Conservation (phyloP, 768 basidiomycete species). For the Strobilomyces dryophilus region DNA sequence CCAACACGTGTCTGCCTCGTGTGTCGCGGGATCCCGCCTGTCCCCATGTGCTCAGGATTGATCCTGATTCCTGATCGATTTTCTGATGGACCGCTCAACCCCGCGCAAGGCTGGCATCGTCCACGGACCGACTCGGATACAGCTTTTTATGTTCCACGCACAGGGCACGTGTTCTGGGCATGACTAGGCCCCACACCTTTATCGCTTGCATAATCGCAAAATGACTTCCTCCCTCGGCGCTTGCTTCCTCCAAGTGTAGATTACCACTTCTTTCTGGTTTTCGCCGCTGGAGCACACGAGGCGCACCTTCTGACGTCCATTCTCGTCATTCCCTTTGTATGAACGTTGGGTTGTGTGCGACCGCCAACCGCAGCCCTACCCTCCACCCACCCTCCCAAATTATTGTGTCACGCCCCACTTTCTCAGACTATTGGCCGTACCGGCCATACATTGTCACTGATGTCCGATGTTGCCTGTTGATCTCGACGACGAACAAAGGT, state of each 20-base stretch:
- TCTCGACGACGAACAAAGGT: slow-evolving; percentile 30
- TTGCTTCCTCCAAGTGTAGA: slow-evolving; percentile 8
- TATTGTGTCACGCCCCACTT: slow-evolving; percentile 1
- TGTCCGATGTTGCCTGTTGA: slow-evolving; percentile 26
- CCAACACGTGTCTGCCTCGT: slow-evolving; percentile 16
- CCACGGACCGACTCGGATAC: slow-evolving; percentile 12
- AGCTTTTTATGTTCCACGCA: slow-evolving; percentile 14
- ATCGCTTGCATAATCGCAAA: slow-evolving; percentile 9
- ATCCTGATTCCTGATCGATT: slow-evolving; percentile 20
- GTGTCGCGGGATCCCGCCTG: slow-evolving; percentile 18
- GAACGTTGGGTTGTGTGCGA: slow-evolving; percentile 7
- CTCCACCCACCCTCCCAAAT: slow-evolving; percentile 1
- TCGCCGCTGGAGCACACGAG: slow-evolving; percentile 28
- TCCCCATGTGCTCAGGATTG: not conserved
- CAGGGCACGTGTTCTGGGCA: slow-evolving; percentile 23
- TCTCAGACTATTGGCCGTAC: not conserved
- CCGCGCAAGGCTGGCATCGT: slow-evolving; percentile 10
- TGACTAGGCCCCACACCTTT: slow-evolving; percentile 10
- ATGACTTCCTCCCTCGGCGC: slow-evolving; percentile 11
- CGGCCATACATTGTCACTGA: slow-evolving; percentile 9
- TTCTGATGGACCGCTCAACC: slow-evolving; percentile 10
- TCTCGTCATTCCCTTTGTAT: slow-evolving; percentile 4
- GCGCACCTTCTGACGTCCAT: slow-evolving; percentile 9
- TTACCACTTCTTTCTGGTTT: slow-evolving; percentile 17
- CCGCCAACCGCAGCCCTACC: not conserved